Evolutionary conservation across 169 alveolate genomes (phyloP).

Genomic region (Eimeria praecox): DNA sequence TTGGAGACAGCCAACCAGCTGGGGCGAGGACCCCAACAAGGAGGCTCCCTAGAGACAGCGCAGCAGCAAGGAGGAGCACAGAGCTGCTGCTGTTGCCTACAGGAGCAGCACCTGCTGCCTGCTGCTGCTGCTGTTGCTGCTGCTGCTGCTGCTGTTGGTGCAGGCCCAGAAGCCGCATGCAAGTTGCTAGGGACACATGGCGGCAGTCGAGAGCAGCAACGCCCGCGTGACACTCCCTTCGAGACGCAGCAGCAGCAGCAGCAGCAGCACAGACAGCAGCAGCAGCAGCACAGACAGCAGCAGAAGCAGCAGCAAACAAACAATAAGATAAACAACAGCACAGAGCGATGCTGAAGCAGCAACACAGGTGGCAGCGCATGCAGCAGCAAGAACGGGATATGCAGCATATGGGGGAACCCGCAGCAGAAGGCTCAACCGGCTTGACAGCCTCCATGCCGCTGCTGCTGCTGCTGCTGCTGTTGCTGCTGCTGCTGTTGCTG

Average conservation of each 20-base stretch:
- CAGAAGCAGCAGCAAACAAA: background rate
- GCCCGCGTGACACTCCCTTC: conserved; percentile 24
- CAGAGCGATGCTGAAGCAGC: too few species aligned
- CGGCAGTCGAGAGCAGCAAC: conserved; percentile 21
- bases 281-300: background rate
- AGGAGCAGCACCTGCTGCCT: background rate
- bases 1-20: background rate
- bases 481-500: background rate
- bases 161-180: background rate
- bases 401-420: background rate
- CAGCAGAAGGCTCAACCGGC: background rate
- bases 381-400: background rate
- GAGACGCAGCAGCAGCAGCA: background rate
- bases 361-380: background rate
- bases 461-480: background rate
- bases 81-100: background rate
- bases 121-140: conserved; percentile 40
- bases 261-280: background rate
- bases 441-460: background rate
- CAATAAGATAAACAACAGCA: too few species aligned
- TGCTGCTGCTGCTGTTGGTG: conserved; percentile 11
- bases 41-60: conserved; percentile 38
- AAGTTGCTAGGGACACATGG: conserved; percentile 39
- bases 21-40: conserved; percentile 49
- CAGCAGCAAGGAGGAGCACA: conserved; percentile 28